Percentiles rank a stretch among this genome's conserved stretches.
phyloP scores from a whole-genome alignment of 257 asterid genomes.

The Fraxinus pennsylvanica region DNA sequence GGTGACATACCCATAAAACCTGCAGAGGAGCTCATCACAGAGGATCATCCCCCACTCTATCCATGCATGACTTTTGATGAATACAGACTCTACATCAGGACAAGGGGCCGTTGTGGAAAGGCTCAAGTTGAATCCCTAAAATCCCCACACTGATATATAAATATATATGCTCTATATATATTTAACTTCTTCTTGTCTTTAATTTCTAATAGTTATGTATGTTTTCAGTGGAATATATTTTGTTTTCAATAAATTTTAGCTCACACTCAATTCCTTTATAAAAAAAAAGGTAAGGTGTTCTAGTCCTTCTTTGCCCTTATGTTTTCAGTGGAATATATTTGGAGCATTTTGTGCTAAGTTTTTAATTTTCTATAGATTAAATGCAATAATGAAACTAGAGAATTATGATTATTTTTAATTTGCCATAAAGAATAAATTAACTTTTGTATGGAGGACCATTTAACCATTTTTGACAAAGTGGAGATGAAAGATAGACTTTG shows the following conservation, averaged over 20 bases:
- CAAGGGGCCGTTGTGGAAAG: slow-evolving; percentile 62
- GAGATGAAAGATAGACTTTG: background rate
- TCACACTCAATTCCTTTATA: too few species aligned
- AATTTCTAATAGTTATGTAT: slow-evolving; percentile 1
- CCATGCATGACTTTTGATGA: slow-evolving; percentile 48
- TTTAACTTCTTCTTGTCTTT: background rate
- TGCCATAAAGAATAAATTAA: background rate
- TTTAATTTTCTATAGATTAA: too few species aligned
- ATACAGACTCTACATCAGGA: slow-evolving; percentile 51
- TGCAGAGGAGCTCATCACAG: slow-evolving; percentile 50
- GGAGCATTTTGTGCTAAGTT: background rate
- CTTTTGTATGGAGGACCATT: background rate
- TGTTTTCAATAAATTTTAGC: too few species aligned
- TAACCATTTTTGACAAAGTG: background rate
- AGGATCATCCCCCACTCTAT: slow-evolving; percentile 42
- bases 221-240: background rate
- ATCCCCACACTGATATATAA: slow-evolving; percentile 20
- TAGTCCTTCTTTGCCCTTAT: too few species aligned
- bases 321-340: background rate
- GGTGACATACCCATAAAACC: slow-evolving; percentile 56
- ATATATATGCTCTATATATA: background rate
- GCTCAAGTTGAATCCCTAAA: slow-evolving; percentile 54
- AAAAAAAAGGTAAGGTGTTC: too few species aligned
- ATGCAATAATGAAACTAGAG: too few species aligned
- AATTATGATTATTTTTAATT: too few species aligned